Conservation (phyloP, 305 asterid genomes). For the Galium porrigens region DNA sequence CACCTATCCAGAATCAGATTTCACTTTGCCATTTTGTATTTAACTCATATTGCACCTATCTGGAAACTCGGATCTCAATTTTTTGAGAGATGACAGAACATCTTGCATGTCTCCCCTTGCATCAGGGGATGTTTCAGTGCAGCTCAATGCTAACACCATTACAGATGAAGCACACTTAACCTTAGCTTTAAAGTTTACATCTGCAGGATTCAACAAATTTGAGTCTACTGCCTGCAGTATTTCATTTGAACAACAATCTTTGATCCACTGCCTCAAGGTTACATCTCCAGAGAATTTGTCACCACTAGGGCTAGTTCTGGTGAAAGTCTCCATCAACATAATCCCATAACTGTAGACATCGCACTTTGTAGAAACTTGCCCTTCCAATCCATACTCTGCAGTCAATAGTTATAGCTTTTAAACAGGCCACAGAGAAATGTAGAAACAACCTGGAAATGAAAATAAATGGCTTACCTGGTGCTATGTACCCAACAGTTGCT, state of each 20-base stretch:
- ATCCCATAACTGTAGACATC: conserved; percentile 18
- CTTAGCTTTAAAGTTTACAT: conserved; percentile 5
- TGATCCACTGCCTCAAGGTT: conserved; percentile 6
- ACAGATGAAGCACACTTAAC: conserved; percentile 6
- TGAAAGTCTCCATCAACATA: conserved; percentile 26
- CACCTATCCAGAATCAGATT: background rate
- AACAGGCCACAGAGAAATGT: background rate
- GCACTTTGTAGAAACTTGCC: conserved; percentile 10
- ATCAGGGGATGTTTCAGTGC: conserved; percentile 11
- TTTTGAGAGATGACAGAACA: conserved; percentile 4
- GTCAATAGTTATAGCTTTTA: background rate
- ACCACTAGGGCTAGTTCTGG: conserved; percentile 24
- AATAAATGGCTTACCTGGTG: conserved; percentile 23
- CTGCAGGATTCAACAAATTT: conserved; percentile 2
- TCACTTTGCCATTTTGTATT: background rate
- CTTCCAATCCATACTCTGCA: conserved; percentile 16
- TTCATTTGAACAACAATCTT: background rate
- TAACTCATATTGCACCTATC: background rate
- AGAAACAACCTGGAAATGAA: too few relatives aligned
- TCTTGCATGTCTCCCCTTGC: conserved; percentile 12
- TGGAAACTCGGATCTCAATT: conserved; percentile 2
- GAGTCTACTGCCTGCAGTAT: conserved; percentile 1
- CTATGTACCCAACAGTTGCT: conserved; percentile 34
- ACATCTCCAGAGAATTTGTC: conserved; percentile 19
- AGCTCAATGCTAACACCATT: conserved; percentile 12